Conservation (phyloP, 768 basidiomycete genomes). For the Leccinellum rugosiceps region DNA sequence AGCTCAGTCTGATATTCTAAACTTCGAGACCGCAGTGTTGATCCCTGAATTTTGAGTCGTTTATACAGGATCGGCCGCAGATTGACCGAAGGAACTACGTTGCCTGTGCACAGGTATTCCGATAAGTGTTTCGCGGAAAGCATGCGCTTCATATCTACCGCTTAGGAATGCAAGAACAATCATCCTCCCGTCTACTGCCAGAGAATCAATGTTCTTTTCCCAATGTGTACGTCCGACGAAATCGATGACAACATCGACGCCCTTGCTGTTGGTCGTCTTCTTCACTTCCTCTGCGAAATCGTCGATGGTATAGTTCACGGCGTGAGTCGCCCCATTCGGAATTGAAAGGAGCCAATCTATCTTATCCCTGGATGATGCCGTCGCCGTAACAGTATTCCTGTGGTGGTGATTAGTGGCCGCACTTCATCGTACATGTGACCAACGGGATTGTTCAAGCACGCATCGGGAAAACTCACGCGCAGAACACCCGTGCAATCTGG, state of each 20-base stretch:
- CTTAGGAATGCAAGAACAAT: conserved; percentile 62
- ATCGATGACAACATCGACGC: conserved; percentile 83
- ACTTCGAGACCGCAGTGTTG: conserved; percentile 76
- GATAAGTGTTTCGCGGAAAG: conserved; percentile 19
- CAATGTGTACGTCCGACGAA: conserved; percentile 78
- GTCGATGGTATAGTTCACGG: conserved; percentile 80
- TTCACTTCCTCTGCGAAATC: conserved; percentile 77
- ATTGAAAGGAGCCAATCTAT: conserved; percentile 69
- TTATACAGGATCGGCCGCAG: conserved; percentile 74
- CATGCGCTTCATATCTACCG: conserved; percentile 41
- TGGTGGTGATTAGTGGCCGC: conserved; percentile 6
- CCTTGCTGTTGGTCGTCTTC: conserved; percentile 61
- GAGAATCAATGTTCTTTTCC: conserved; percentile 63
- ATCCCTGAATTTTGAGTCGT: conserved; percentile 84
- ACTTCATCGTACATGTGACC: not conserved
- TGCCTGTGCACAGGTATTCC: conserved; percentile 39
- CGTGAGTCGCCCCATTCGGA: conserved; percentile 68
- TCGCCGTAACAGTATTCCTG: conserved; percentile 73
- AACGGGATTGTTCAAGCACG: not conserved
- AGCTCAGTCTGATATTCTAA: conserved; percentile 76
- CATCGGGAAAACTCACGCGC: conserved; percentile 53
- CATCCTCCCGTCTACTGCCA: conserved; percentile 76
- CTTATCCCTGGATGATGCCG: conserved; percentile 83
- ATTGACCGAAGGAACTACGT: conserved; percentile 48
- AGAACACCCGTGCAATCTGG: conserved; percentile 73